Base-by-base conservation (phyloP, 164 flowering plant genomes). In the Annona squamosa region DNA sequence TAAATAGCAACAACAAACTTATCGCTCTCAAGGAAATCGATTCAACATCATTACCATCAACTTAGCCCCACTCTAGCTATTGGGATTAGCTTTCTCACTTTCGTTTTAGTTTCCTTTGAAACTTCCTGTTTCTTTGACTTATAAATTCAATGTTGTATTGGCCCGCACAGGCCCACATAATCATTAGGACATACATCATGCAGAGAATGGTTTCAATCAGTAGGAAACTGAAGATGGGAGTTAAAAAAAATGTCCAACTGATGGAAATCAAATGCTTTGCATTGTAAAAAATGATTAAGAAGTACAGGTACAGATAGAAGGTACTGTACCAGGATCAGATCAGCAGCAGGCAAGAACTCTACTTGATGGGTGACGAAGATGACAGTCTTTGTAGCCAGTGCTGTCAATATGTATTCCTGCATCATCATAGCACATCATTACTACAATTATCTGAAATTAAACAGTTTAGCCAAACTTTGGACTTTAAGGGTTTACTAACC, bases 361-460 rank as follows among this genome's bases (percentile, higher is more conserved):
- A 96, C 92, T 86, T 96, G 99, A 82, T 96, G 99, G 42, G 99
- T 96, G 52, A 96, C 99, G 83, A 87, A 93, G 76, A 96, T 76
- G 59, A 92, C 96, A 48, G 98, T 96, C 83, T 92, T 96, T 13
- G 83, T 71, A 62, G 89, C 92, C 69, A 96, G 79, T 56, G 97
- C 98, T 52, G 90, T 84, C 86, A 92, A 26, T 79, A 96, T 92
- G 78, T 88, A 96, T 71, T 96, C 99, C 99, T 96, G 93, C 85
- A 87, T 67, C 69, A 67, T 37, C 73, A 78, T 9, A 72, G 43
- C 5, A 71, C 16, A 76, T 48, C 46, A 67, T 77, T 65, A 81
- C 76, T 71, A 57, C 61, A 17, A 65, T 4, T 26, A 41, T 48
- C 63, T 47, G 46, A 18, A 26, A n/a, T 3, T 18, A 71, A 57